Percentiles rank a stretch among this genome's conserved stretches.
Evolutionary conservation across 805 yeast species (phyloP).

Genomic region (Candida ipomoeae): DNA sequence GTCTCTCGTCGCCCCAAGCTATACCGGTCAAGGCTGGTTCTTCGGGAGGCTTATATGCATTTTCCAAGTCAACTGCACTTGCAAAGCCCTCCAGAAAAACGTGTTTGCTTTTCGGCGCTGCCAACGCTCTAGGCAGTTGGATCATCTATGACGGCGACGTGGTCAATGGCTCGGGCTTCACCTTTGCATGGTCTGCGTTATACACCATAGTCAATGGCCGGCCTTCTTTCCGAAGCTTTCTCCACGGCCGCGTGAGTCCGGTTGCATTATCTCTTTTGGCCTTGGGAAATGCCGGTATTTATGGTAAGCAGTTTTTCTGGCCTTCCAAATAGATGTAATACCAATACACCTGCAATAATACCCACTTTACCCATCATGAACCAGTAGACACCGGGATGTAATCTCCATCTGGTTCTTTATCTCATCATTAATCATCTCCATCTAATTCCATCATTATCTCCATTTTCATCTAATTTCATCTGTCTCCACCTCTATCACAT

Average conservation of each 20-base stretch:
- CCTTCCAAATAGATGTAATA: constrained; percentile 12
- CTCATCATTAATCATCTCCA: too few species aligned
- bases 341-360: neutral
- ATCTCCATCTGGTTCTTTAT: too few species aligned
- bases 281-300: constrained; percentile 55
- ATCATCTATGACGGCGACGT: constrained; percentile 75
- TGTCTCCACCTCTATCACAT: too few species aligned
- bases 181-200: constrained; percentile 74
- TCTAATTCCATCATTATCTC: too few species aligned
- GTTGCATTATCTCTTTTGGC: constrained; percentile 56
- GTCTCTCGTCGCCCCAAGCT: constrained; percentile 12
- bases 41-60: constrained; percentile 20
- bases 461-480: too few species aligned
- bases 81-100: constrained; percentile 35
- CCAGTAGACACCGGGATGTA: neutral
- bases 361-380: neutral
- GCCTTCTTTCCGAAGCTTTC: constrained; percentile 47
- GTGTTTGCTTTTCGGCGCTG: constrained; percentile 56
- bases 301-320: constrained; percentile 69
- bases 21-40: constrained; percentile 14
- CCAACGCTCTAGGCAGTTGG: constrained; percentile 64
- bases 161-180: constrained; percentile 75
- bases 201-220: constrained; percentile 70
- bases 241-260: constrained; percentile 61
- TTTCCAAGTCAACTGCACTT: constrained; percentile 17